Evolutionary conservation across 495 filamentous ascomycete genomes (phyloP).

Genomic region (Pyronema omphalodes): DNA sequence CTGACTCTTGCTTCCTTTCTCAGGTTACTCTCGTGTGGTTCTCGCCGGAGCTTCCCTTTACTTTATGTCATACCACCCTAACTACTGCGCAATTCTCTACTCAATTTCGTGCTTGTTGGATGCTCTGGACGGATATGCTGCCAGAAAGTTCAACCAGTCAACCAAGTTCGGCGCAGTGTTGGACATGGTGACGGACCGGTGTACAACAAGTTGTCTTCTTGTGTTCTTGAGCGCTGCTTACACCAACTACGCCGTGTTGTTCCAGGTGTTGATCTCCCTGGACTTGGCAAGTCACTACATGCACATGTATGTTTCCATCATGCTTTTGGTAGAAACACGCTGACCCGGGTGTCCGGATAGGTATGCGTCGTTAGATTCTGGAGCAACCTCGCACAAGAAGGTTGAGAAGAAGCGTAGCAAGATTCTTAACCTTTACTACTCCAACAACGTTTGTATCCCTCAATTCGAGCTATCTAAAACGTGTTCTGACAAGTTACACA

Average conservation of each 20-base stretch:
- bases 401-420: conserved; percentile 60
- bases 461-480: not conserved
- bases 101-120: conserved; percentile 84
- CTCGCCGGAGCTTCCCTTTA: conserved; percentile 84
- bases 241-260: conserved; percentile 77
- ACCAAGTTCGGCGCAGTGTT: conserved; percentile 89
- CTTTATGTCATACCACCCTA: conserved; percentile 94
- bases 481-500: conserved; percentile 24
- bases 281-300: conserved; percentile 94
- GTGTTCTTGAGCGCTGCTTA: conserved; percentile 86
- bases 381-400: conserved; percentile 56
- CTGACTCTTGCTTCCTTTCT: not conserved
- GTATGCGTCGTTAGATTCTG: conserved; percentile 23
- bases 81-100: conserved; percentile 84
- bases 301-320: conserved; percentile 66
- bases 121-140: conserved; percentile 80
- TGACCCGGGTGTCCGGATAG: conserved; percentile 5
- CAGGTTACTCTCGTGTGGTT: conserved; percentile 77
- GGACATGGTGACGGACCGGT: conserved; percentile 94
- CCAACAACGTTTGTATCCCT: conserved; percentile 56
- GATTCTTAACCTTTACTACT: conserved; percentile 87
- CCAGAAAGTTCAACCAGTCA: conserved; percentile 70
- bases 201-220: conserved; percentile 82
- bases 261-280: conserved; percentile 78
- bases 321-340: not conserved